A percentile compares a stretch with the other conserved stretches of the same genome.
phyloP scores from a whole-genome alignment of 2,329 filamentous ascomycete species.

The Neoscytalidium dimidiatum region DNA sequence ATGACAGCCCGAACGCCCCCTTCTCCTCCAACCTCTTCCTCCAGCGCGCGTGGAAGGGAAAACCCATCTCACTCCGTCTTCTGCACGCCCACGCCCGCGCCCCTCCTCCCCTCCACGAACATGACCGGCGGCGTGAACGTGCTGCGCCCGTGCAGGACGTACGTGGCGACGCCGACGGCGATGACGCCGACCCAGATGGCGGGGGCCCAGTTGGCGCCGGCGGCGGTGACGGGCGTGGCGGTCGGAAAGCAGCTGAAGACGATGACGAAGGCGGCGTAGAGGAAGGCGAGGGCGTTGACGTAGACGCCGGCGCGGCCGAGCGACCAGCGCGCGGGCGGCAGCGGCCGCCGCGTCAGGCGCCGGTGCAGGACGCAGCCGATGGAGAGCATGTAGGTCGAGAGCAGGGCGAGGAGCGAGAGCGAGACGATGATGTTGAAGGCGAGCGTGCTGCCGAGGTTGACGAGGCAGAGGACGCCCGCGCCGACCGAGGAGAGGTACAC shows the following conservation, averaged over 20 bases:
- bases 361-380: constrained; percentile 21
- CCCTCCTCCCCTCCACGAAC: constrained; percentile 21
- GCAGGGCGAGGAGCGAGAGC: constrained; percentile 19
- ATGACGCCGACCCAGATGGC: constrained; percentile 21
- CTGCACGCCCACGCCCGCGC: constrained; percentile 14
- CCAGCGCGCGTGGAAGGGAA: too few species aligned
- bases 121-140: constrained; percentile 22
- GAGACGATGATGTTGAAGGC: constrained; percentile 41
- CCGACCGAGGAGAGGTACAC: constrained; percentile 26
- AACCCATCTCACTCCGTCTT: too few species aligned
- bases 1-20: too few species aligned
- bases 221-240: background rate
- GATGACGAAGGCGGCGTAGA: constrained; percentile 18
- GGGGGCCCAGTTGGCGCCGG: constrained; percentile 22
- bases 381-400: constrained; percentile 22
- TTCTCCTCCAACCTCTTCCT: too few species aligned
- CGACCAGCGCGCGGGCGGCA: constrained; percentile 19
- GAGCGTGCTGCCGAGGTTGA: constrained; percentile 48
- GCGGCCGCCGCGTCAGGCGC: background rate
- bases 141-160: constrained; percentile 18
- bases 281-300: constrained; percentile 21
- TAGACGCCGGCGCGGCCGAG: constrained; percentile 19
- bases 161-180: background rate
- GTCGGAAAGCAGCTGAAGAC: constrained; percentile 20
- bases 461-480: constrained; percentile 42